Evolutionary conservation across 2,329 filamentous ascomycete species (phyloP), one percentile per base, ranked within the genome.

Genomic region (Coniochaeta sp.): DNA sequence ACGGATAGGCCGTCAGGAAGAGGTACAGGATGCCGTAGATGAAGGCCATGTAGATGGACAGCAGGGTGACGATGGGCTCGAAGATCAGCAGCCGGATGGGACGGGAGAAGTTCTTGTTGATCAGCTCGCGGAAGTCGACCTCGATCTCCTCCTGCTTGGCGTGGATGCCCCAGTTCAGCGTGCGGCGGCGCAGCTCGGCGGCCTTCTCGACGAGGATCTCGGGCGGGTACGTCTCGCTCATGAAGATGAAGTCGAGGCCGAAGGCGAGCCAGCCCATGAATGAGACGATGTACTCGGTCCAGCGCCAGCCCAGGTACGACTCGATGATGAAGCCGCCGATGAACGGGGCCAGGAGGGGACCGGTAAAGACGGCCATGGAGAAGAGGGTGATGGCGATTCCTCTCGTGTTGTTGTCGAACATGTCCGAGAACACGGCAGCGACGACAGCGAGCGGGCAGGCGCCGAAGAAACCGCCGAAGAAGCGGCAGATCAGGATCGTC

Each of bases 1-100:
- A 83, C 0, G 89, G 88, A 67, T 96, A 96, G 1, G 91, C 89
- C 0, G 90, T 93, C 58, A 96, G 79, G 77, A 95, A 95, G 28
- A 93, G 86, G 69, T 95, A 96, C 1, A 96, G 83, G 0, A 95
- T 79, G 17, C 80, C 89, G 68, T 93, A 92, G 71, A 89, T 86
- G 73, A 91, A 91, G 47, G 86, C 82, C 78, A 88, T 88, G 74
- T 91, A 91, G 59, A 90, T 76, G 40, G 86, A 88, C 24, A 91
- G 74, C 10, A 87, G 74, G 0, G 84, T 77, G 59, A 91, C 86
- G 59, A 91, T 89, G 60, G 89, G 87, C 72, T 90, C 88, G 36
- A 80, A 79, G 62, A 89, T 82, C 12, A 91, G 79, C 64, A 90
- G 81, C 56, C 82, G 80, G 67, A 89, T 72, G 9, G 87, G 86